Evolutionary conservation across 345 rosid genomes (phyloP).

Genomic region (Rhizophora mangle): DNA sequence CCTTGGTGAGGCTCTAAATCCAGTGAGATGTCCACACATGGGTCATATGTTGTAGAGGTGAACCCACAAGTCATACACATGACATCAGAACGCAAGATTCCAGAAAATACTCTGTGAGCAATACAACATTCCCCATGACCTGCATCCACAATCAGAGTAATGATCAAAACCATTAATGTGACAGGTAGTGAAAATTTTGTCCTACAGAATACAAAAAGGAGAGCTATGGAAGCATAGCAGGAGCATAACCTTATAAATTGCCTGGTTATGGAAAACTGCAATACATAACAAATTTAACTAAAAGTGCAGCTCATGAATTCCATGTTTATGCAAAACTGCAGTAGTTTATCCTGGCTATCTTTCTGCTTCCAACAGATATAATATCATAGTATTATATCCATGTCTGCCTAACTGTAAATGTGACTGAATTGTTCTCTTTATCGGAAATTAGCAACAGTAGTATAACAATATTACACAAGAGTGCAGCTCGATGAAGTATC

Average conservation of each 20-base stretch:
- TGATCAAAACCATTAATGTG: not conserved
- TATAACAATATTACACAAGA: not conserved
- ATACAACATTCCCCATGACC: slow-evolving; percentile 86
- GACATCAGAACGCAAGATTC: slow-evolving; percentile 86
- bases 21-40: slow-evolving; percentile 86
- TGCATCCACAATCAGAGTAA: slow-evolving; percentile 29
- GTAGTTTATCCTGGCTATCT: not conserved
- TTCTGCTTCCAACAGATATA: not conserved
- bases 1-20: slow-evolving; percentile 56
- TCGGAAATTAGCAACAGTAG: not conserved
- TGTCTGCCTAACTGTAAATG: too few relatives aligned
- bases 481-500: not conserved
- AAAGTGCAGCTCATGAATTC: too few relatives aligned
- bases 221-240: too few relatives aligned
- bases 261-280: too few relatives aligned
- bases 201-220: not conserved
- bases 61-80: slow-evolving; percentile 80
- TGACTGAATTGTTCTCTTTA: too few relatives aligned
- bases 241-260: too few relatives aligned
- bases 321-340: too few relatives aligned
- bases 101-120: slow-evolving; percentile 87
- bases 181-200: not conserved
- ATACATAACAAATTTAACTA: too few relatives aligned
- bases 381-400: too few relatives aligned
- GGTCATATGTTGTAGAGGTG: slow-evolving; percentile 87